Base-by-base conservation (phyloP, 2,329 filamentous ascomycete genomes). In the Alternaria rosae region DNA sequence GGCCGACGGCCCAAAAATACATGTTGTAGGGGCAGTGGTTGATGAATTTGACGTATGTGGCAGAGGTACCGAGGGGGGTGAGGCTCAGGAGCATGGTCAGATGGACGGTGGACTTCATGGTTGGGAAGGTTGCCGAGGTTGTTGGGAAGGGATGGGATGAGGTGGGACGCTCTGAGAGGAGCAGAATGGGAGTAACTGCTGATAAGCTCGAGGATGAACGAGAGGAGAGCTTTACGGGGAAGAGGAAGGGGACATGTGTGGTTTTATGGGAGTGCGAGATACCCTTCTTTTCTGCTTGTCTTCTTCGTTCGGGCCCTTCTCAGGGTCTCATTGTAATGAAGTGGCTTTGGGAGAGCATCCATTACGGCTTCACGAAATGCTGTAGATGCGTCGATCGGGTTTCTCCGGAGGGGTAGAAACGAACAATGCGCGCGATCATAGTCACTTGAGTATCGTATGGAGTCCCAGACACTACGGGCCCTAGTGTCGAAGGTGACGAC, bases 1-100 rank as follows among this genome's bases (percentile, higher is more conserved):
- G 68, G 3, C 59, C 57, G n/a, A 74, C 67, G 6, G 53, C 25
- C 70, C 71, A 76, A 47, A 65, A 67, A 57, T 61, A 74, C 41
- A 70, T 20, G 30, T 58, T 25, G 57, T 72, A 71, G 12, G 65
- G 58, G 48, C 72, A 75, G 59, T 70, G 50, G 54, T 76, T 76
- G 43, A 63, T 48, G 53, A 72, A 65, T 10, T 64, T 67, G 35
- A 74, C 25, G 43, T 25, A 45, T 45, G 17, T 43, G 35, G 35
- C 35, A 17, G 35, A 38, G 15, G 35, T 38, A 6, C 57, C 20
- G 10, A 15, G 38, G 15, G 30, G 48, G 15, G 47, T 28, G 26
- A 21, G 23, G 11, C 35, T 38, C 35, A 35, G 25, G 15, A 25
- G 3, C n/a, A n/a, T 38, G 15, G 35, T n/a, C 15, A 51, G 42